Evolutionary conservation across 768 basidiomycete genomes (phyloP).

Genomic region (Termitomyces sp.): DNA sequence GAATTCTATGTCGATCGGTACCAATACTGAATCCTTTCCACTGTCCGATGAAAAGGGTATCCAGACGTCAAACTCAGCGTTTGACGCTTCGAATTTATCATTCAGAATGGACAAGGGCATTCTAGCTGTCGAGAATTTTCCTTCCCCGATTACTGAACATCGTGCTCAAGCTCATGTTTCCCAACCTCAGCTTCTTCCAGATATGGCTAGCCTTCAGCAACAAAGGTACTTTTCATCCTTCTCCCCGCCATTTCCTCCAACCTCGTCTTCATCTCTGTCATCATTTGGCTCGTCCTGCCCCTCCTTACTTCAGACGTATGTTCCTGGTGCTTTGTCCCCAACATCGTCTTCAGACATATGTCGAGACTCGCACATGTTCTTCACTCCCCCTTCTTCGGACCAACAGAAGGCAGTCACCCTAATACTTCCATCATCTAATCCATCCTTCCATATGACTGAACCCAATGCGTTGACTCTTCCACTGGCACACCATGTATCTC

Average conservation of each 20-base stretch:
- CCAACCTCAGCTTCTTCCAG: neutral
- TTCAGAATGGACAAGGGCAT: too few relatives aligned
- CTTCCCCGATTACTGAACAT: neutral
- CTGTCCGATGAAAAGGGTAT: neutral
- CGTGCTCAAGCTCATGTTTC: neutral
- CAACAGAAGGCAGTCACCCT: neutral
- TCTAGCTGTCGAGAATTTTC: neutral
- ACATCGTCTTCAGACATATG: neutral
- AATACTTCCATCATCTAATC: neutral
- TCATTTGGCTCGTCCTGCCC: neutral
- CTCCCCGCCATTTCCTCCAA: neutral
- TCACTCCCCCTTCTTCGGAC: neutral
- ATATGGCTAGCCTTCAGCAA: neutral
- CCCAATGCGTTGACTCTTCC: neutral
- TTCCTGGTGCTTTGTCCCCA: neutral
- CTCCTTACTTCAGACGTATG: neutral
- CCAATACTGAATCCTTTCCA: neutral
- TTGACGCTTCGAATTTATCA: neutral
- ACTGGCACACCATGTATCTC: neutral
- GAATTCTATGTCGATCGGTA: neutral
- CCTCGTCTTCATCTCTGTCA: neutral
- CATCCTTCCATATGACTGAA: neutral
- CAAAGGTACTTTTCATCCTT: neutral
- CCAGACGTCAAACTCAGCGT: neutral
- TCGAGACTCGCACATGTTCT: neutral